These are phyloP conservation scores for Cynara cardunculus DNA, from an alignment of 129 eudicot genomes.

Conservation along the genomic window DNA sequence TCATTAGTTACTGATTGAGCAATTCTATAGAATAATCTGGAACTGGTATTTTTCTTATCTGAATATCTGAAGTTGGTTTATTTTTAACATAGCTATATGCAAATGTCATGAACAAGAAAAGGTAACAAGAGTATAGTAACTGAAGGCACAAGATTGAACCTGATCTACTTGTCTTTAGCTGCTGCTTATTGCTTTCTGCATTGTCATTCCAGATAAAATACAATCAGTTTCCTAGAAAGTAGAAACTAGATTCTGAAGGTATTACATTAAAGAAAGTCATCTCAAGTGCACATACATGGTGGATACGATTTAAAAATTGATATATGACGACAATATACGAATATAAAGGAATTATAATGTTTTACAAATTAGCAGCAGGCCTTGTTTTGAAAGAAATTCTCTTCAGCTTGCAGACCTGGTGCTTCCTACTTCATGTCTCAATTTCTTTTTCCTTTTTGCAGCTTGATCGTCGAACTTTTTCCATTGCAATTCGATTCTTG, in stretches of 20 bases:
- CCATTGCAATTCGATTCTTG: constrained; percentile 76
- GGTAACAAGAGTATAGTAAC: background rate
- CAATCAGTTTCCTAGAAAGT: background rate
- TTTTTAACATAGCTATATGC: background rate
- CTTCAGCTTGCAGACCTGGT: background rate
- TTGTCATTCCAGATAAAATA: background rate
- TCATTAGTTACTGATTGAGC: background rate
- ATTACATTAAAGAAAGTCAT: background rate
- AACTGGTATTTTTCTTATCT: background rate
- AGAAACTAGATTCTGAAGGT: background rate
- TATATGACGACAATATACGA: background rate
- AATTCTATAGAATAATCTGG: background rate
- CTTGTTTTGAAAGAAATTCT: background rate
- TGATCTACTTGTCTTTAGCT: background rate
- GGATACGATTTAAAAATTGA: background rate
- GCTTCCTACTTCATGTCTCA: constrained; percentile 1
- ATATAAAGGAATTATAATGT: background rate
- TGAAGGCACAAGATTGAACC: background rate
- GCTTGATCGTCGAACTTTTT: constrained; percentile 72
- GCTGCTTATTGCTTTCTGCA: background rate
- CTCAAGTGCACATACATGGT: background rate
- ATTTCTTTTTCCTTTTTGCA: constrained; percentile 29
- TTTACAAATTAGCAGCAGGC: background rate
- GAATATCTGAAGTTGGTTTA: background rate
- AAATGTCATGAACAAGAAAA: background rate